Percentiles rank a stretch among this genome's conserved stretches.
These are phyloP conservation scores for Tolypocladium capitatum DNA, from an alignment of 2,329 filamentous ascomycete species.

Conservation along the genomic window DNA sequence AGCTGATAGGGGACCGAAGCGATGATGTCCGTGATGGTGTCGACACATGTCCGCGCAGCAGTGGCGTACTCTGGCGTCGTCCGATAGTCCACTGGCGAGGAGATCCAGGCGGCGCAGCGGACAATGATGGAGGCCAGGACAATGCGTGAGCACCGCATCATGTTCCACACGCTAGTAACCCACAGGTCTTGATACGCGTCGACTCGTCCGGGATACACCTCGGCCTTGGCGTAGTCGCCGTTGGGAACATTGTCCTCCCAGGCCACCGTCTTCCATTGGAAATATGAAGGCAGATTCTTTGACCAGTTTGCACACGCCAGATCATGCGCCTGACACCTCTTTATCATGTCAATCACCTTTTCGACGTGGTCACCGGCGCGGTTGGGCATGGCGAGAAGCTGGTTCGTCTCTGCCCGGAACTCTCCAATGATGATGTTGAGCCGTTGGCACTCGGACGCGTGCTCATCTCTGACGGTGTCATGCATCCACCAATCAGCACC, in stretches of 20 bases:
- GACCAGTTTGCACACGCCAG: conserved; percentile 39
- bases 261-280: conserved; percentile 36
- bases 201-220: conserved; percentile 46
- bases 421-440: conserved; percentile 41
- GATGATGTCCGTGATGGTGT: conserved; percentile 44
- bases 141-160: conserved; percentile 38
- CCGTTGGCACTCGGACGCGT: conserved; percentile 33
- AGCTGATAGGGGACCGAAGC: conserved; percentile 49
- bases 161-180: conserved; percentile 45
- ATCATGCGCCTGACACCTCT: conserved; percentile 37
- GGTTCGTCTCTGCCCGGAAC: conserved; percentile 40
- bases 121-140: conserved; percentile 42
- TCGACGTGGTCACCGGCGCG: conserved; percentile 37
- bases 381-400: conserved; percentile 30
- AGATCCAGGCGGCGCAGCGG: conserved; percentile 47
- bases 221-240: conserved; percentile 37
- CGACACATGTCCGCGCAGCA: conserved; percentile 34
- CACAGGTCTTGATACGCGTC: conserved; percentile 47
- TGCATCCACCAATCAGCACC: conserved; percentile 47
- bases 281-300: conserved; percentile 33
- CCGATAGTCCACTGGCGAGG: conserved; percentile 46
- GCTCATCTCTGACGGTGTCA: conserved; percentile 35
- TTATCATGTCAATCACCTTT: conserved; percentile 37
- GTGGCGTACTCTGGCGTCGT: conserved; percentile 49
- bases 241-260: conserved; percentile 42